Evolutionary conservation across 1,139 yeast genomes (phyloP).

Genomic region (Scheffersomyces segobiensis): DNA sequence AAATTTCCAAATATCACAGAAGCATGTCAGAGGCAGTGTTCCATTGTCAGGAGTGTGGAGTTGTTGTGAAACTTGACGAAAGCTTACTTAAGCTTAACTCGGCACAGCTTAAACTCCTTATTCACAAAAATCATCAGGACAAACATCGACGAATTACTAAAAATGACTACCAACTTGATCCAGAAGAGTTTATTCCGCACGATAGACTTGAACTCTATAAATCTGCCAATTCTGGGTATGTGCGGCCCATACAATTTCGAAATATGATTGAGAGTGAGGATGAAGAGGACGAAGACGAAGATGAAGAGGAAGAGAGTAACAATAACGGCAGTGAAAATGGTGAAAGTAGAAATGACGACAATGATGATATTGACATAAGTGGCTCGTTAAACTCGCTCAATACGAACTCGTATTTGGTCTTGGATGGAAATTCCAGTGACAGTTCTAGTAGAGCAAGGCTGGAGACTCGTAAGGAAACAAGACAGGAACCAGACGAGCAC

Average conservation of each 20-base stretch:
- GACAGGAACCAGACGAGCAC: conserved; percentile 6
- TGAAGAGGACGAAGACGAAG: conserved; percentile 18
- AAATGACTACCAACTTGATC: conserved; percentile 18
- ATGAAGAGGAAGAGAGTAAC: conserved; percentile 11
- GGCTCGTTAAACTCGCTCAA: conserved; percentile 15
- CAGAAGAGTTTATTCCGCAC: conserved; percentile 31
- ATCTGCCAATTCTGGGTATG: conserved; percentile 12
- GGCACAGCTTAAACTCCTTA: conserved; percentile 35
- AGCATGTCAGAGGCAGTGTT: conserved; percentile 11
- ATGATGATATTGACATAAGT: neutral
- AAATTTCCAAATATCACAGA: neutral
- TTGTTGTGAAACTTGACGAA: conserved; percentile 30
- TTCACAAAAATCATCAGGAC: conserved; percentile 18
- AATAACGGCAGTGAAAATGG: conserved; percentile 1
- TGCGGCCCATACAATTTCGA: conserved; percentile 17
- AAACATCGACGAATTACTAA: conserved; percentile 12
- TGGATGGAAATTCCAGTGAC: conserved; percentile 20
- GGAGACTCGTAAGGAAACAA: conserved; percentile 1
- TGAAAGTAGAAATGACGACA: neutral
- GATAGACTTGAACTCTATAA: conserved; percentile 33
- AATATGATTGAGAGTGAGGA: conserved; percentile 17
- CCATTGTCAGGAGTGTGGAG: conserved; percentile 37
- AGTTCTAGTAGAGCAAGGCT: neutral
- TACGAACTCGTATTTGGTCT: conserved; percentile 35
- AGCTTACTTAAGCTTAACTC: conserved; percentile 30